Evolutionary conservation across 192 early-diverging fungal species (phyloP).

Genomic region (Jimgerdemannia lactiflua): DNA sequence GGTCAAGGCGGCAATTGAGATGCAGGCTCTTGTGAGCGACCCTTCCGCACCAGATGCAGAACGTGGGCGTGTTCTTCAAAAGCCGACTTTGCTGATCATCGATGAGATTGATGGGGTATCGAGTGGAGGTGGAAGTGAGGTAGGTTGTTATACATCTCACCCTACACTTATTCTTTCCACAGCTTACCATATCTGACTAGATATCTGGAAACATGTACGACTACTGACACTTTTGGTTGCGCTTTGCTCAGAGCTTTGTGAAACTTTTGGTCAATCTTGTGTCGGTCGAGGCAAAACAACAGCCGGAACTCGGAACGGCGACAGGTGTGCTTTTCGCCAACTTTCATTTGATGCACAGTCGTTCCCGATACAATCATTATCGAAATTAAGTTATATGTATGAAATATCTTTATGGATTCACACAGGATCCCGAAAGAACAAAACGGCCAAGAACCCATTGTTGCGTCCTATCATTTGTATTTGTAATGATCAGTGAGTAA

Average conservation of each 20-base stretch:
- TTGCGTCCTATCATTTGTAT: conserved; percentile 97
- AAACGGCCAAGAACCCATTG: conserved; percentile 44
- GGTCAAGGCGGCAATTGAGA: conserved; percentile 74
- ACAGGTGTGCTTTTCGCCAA: background rate
- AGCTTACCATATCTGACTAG: no score
- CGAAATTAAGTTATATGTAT: background rate
- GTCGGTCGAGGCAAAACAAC: conserved; percentile 25
- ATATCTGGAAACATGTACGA: no score
- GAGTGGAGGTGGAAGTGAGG: conserved; percentile 65
- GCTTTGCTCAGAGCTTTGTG: conserved; percentile 68
- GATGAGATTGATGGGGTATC: conserved; percentile 97
- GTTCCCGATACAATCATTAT: no score
- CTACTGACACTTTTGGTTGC: background rate
- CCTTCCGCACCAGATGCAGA: background rate
- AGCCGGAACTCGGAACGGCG: background rate
- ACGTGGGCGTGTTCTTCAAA: conserved; percentile 33
- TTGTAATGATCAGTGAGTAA: conserved; percentile 88
- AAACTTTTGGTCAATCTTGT: conserved; percentile 73
- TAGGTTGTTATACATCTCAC: conserved; percentile 12
- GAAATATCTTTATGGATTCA: background rate
- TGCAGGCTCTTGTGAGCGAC: conserved; percentile 59
- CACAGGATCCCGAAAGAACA: conserved; percentile 13
- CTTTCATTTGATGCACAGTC: background rate
- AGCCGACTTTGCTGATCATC: conserved; percentile 84
- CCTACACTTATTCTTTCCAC: no score